A percentile compares a stretch with the other conserved stretches of the same genome.
Evolutionary conservation across 169 alveolate genomes (phyloP).

Genomic region (Plasmodium blacklocki): DNA sequence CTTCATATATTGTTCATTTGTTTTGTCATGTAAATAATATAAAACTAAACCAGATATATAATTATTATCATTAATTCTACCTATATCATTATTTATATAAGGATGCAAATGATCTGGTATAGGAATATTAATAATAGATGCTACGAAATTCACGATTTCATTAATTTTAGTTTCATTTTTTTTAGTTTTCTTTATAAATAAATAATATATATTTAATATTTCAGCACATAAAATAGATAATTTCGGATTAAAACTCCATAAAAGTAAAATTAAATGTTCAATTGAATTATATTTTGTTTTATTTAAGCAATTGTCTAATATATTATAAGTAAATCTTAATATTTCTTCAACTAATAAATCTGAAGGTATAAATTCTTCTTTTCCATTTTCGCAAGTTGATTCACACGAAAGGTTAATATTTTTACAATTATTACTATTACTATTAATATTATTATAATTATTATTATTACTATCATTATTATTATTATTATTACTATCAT

Average conservation of each 20-base stretch:
- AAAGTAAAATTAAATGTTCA: conserved; percentile 76
- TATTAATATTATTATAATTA: background rate
- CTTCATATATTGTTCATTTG: conserved; percentile 45
- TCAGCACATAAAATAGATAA: conserved; percentile 65
- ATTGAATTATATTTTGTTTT: conserved; percentile 83
- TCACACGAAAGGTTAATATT: background rate
- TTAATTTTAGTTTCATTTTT: conserved; percentile 72
- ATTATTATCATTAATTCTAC: conserved; percentile 59
- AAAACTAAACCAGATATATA: conserved; percentile 60
- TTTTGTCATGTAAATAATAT: conserved; percentile 55
- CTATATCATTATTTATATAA: conserved; percentile 53
- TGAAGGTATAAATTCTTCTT: conserved; percentile 39
- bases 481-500: background rate
- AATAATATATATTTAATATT: conserved; percentile 62
- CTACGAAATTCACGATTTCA: conserved; percentile 44
- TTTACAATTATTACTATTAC: background rate
- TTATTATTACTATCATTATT: background rate
- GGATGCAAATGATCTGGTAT: conserved; percentile 58
- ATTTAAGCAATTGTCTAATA: conserved; percentile 83
- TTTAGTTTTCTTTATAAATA: conserved; percentile 66
- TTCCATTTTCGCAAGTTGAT: background rate
- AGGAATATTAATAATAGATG: conserved; percentile 48
- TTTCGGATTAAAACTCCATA: conserved; percentile 75
- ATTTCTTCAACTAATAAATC: conserved; percentile 65
- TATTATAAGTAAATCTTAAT: conserved; percentile 80